Evolutionary conservation across 2,329 filamentous ascomycete genomes (phyloP).

Genomic region (Penicillium olsonii): DNA sequence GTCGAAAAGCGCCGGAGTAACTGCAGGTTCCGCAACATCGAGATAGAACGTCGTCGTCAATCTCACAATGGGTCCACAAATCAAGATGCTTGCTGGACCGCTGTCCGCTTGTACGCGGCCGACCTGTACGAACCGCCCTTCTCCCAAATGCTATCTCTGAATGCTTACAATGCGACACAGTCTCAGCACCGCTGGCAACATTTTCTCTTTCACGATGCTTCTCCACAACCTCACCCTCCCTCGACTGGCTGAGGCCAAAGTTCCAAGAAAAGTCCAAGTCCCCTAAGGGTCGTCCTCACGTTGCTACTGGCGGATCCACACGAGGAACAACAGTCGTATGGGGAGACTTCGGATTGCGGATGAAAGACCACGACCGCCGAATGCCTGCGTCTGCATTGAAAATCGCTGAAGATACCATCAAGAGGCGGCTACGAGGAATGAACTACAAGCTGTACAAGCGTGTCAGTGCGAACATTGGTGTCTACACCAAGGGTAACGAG

Average conservation of each 20-base stretch:
- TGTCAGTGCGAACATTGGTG: constrained; percentile 88
- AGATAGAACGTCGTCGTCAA: constrained; percentile 9
- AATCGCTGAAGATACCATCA: constrained; percentile 92
- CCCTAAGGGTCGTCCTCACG: constrained; percentile 80
- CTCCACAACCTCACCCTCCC: constrained; percentile 65
- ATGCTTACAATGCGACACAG: constrained; percentile 28
- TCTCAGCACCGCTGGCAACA: constrained; percentile 29
- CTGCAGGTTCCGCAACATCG: constrained; percentile 11
- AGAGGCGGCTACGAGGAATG: constrained; percentile 80
- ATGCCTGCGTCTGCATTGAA: constrained; percentile 85
- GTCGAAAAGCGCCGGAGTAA: constrained; percentile 25
- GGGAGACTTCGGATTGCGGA: constrained; percentile 93
- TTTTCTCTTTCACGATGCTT: constrained; percentile 62
- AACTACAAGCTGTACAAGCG: constrained; percentile 91
- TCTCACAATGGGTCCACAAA: constrained; percentile 37
- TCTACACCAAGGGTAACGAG: constrained; percentile 94
- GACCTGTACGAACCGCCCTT: constrained; percentile 30
- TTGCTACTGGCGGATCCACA: constrained; percentile 84
- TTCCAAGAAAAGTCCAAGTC: constrained; percentile 83
- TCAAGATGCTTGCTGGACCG: constrained; percentile 38
- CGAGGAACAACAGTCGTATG: constrained; percentile 95
- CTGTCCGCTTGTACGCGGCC: constrained; percentile 38
- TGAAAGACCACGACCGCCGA: constrained; percentile 89
- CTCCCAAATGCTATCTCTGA: constrained; percentile 9
- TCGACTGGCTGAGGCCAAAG: constrained; percentile 80